phyloP scores from a whole-genome alignment of 768 basidiomycete species.

The Cyclocybe aegerita region DNA sequence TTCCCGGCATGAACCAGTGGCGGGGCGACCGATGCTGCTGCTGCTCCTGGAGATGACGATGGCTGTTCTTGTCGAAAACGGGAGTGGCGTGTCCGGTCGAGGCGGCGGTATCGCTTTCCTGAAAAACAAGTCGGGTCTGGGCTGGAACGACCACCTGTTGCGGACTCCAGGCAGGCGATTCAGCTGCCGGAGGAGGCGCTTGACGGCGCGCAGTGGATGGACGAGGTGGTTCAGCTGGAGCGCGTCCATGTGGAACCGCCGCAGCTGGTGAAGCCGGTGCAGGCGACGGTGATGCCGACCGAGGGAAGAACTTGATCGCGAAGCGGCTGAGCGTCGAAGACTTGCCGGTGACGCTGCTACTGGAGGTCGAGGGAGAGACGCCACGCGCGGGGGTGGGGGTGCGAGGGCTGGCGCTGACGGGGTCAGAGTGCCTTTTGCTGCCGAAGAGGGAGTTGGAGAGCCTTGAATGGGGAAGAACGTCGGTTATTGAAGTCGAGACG shows the following conservation, averaged over 20 bases:
- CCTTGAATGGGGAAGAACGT: constrained; percentile 39
- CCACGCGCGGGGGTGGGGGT: constrained; percentile 4
- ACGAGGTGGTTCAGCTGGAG: constrained; percentile 28
- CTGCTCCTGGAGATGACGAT: constrained; percentile 13
- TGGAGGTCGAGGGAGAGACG: constrained; percentile 13
- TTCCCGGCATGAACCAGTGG: constrained; percentile 55
- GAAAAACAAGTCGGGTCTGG: constrained; percentile 15
- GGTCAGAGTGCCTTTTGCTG: constrained; percentile 10
- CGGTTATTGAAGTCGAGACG: constrained; percentile 40
- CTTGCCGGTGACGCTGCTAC: constrained; percentile 10
- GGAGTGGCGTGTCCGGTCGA: constrained; percentile 5
- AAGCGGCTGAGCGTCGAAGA: constrained; percentile 32
- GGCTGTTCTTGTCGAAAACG: constrained; percentile 7
- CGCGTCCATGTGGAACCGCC: constrained; percentile 27
- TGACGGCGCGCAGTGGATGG: constrained; percentile 35
- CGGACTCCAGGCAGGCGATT: constrained; percentile 32
- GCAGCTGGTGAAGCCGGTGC: constrained; percentile 32
- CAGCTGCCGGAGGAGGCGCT: constrained; percentile 35
- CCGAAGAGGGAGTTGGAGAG: constrained; percentile 21
- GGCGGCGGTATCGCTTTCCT: constrained; percentile 8
- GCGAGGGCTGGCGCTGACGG: constrained; percentile 5
- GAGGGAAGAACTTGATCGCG: constrained; percentile 50
- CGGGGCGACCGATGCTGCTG: constrained; percentile 38
- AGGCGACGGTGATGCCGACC: constrained; percentile 45
- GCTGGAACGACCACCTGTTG: constrained; percentile 19